A percentile compares a stretch with the other conserved stretches of the same genome.
These are phyloP conservation scores for Phyllosticta citriasiana DNA, from an alignment of 2,329 filamentous ascomycete species.

Conservation along the genomic window DNA sequence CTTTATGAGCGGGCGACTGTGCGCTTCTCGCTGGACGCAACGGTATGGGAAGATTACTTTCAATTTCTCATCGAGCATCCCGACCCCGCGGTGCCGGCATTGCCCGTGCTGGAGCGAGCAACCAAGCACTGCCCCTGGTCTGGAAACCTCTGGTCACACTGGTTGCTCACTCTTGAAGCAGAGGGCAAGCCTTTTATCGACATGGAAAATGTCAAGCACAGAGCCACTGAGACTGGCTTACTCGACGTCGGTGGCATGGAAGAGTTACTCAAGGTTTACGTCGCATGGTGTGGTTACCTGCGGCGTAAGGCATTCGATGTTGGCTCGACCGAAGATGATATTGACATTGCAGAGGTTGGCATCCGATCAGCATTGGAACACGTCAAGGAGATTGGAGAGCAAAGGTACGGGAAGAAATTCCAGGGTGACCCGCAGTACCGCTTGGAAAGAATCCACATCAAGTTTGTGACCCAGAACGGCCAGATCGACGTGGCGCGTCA, in stretches of 20 bases:
- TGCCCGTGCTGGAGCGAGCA: slow-evolving; percentile 68
- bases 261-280: slow-evolving; percentile 81
- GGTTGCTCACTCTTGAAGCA: slow-evolving; percentile 74
- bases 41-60: slow-evolving; percentile 74
- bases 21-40: slow-evolving; percentile 62
- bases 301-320: slow-evolving; percentile 72
- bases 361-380: slow-evolving; percentile 79
- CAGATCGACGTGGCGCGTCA: slow-evolving; percentile 66
- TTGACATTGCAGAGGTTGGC: slow-evolving; percentile 83
- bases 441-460: slow-evolving; percentile 83
- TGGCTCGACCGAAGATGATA: slow-evolving; percentile 61
- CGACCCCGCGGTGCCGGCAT: slow-evolving; percentile 40
- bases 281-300: slow-evolving; percentile 89
- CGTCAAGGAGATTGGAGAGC: slow-evolving; percentile 66
- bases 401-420: slow-evolving; percentile 65
- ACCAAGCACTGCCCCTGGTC: slow-evolving; percentile 91
- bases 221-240: slow-evolving; percentile 75
- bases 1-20: slow-evolving; percentile 71
- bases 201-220: slow-evolving; percentile 84
- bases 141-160: slow-evolving; percentile 80
- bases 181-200: slow-evolving; percentile 65
- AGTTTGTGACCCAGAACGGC: slow-evolving; percentile 77
- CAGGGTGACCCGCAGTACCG: slow-evolving; percentile 82
- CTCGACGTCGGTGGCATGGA: slow-evolving; percentile 80
- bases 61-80: slow-evolving; percentile 56